Conservation (phyloP, 129 eudicot genomes). For the Kitagawia praeruptora region DNA sequence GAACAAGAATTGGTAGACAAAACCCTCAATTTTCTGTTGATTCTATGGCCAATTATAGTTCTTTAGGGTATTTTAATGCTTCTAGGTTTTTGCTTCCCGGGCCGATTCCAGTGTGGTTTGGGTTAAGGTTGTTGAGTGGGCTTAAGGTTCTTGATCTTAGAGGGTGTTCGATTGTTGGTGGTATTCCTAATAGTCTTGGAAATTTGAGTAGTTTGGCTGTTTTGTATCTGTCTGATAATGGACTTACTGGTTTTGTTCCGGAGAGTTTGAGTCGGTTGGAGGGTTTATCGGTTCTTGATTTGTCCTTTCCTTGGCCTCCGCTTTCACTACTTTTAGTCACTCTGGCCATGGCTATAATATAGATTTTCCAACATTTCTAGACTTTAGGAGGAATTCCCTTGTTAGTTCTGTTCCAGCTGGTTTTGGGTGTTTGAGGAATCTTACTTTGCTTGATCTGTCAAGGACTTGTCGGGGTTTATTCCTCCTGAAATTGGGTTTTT, state of each 20-base stretch:
- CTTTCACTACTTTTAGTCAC: no score
- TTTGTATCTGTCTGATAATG: slow-evolving; percentile 52
- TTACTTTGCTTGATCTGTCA: slow-evolving; percentile 59
- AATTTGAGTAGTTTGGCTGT: slow-evolving; percentile 43
- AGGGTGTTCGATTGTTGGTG: slow-evolving; percentile 53
- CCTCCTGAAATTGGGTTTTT: slow-evolving; percentile 60
- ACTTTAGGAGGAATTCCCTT: slow-evolving; percentile 39
- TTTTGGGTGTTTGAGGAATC: slow-evolving; percentile 48
- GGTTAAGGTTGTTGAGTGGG: slow-evolving; percentile 25
- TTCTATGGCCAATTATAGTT: slow-evolving; percentile 60
- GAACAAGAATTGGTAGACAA: slow-evolving; percentile 51
- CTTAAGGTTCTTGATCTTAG: slow-evolving; percentile 79
- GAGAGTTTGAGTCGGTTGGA: slow-evolving; percentile 47
- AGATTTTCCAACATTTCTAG: no score
- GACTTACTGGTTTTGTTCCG: slow-evolving; percentile 56
- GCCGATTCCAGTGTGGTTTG: slow-evolving; percentile 70
- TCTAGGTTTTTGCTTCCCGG: slow-evolving; percentile 55
- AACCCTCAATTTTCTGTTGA: slow-evolving; percentile 62
- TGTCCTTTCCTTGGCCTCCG: no score
- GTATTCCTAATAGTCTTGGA: slow-evolving; percentile 58
- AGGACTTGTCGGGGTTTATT: slow-evolving; percentile 52
- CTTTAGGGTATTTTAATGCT: slow-evolving; percentile 58
- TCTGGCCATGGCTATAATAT: no score
- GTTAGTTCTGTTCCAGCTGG: slow-evolving; percentile 54
- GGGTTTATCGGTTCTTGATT: slow-evolving; percentile 62